Evolutionary conservation across 768 basidiomycete genomes (phyloP), one percentile per base, ranked within the genome.

Genomic region (Tulasnella sp.): DNA sequence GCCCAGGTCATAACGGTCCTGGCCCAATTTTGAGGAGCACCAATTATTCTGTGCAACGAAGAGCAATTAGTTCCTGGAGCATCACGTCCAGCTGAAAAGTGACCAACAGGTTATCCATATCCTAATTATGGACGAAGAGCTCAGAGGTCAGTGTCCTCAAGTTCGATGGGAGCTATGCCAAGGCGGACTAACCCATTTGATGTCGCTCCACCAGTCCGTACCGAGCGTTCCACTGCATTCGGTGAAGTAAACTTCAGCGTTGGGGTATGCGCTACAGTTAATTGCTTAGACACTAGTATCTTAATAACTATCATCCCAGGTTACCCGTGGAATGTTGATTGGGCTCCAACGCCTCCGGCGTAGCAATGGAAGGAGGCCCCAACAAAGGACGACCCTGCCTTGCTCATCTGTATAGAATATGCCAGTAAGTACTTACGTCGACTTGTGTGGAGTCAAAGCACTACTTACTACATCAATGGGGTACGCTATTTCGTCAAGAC

Each of bases 361-460:
- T 92, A 91, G 76, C 91, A 91, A 77, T 92, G 90, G 77, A 90
- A 91, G 0, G 87, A 80, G 11, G 87, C 89, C 3, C 90, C 90
- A 19, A 83, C 81, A 67, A 75, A 73, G 6, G 75, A 66, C 36
- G 62, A 44, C 26, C 40, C 40, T 12, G 74, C 75, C 34, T 72
- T 63, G 12, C 71, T 68, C 32, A 76, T 52, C 75, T 76, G 59
- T 17, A 32, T 17, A 17, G 17, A 7, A 44, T 32, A 11, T 16
- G 19, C 4, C 26, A 37, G 11, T n/a, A 16, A 66, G 22, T 7
- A 37, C n/a, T n/a, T n/a, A n/a, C n/a, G n/a, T n/a, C n/a, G n/a
- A n/a, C n/a, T n/a, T n/a, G n/a, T n/a, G n/a, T n/a, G 26, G 41
- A 35, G 19, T 34, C 26, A n/a, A 52, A 29, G n/a, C 11, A 37